These are phyloP conservation scores for Alternaria arborescens DNA, from an alignment of 2,329 filamentous ascomycete genomes.

Conservation along the genomic window DNA sequence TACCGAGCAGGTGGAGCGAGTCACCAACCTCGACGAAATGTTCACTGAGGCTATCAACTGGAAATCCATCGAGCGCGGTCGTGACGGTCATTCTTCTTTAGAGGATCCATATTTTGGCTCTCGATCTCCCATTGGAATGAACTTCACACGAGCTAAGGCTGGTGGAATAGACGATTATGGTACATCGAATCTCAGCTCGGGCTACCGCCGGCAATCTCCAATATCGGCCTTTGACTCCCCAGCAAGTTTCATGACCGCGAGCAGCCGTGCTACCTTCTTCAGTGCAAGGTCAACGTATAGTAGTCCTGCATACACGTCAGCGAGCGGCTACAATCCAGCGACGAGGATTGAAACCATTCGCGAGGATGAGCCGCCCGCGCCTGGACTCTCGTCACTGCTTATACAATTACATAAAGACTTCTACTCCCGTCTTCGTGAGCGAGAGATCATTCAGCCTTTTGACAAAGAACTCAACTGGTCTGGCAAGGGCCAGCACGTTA, in stretches of 20 bases:
- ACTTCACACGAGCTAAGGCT: too few species aligned
- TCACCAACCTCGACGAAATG: too few species aligned
- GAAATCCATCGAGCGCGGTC: too few species aligned
- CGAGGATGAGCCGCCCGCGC: not conserved
- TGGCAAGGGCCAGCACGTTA: slow-evolving; percentile 32
- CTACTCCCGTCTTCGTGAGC: not conserved
- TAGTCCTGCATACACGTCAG: not conserved
- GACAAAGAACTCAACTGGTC: slow-evolving; percentile 33
- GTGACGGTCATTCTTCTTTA: too few species aligned
- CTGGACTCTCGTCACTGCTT: not conserved
- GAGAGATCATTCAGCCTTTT: slow-evolving; percentile 6
- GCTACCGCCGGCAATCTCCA: too few species aligned
- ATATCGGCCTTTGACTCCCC: accelerated
- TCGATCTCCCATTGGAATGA: too few species aligned
- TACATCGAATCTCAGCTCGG: too few species aligned
- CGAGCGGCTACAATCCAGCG: not conserved
- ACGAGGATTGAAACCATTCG: not conserved
- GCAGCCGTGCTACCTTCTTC: not conserved
- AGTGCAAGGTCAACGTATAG: slow-evolving; percentile 1
- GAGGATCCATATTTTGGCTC: too few species aligned
- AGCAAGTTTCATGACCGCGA: slow-evolving; percentile 2
- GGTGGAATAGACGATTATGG: too few species aligned
- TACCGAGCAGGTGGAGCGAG: too few species aligned
- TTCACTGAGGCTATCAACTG: too few species aligned
- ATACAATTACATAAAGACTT: not conserved